phyloP scores from a whole-genome alignment of 805 yeast species.

The Metschnikowia similis region DNA sequence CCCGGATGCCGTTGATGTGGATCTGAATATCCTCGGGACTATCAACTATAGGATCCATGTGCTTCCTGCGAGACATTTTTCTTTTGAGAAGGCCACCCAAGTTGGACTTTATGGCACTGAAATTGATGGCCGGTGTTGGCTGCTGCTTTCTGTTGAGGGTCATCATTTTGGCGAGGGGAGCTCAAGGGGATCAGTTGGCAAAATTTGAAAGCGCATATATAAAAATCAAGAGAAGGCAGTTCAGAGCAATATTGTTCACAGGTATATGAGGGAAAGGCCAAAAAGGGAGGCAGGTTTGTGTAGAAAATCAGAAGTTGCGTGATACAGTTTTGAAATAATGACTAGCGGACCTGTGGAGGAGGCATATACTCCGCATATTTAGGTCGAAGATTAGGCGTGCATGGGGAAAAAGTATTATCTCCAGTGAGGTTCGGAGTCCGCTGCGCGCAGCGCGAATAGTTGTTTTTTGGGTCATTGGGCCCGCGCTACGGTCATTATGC shows the following conservation, averaged over 20 bases:
- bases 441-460: conserved; percentile 2
- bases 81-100: conserved; percentile 17
- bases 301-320: neutral
- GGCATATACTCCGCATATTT: conserved; percentile 4
- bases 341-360: neutral
- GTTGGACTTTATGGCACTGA: conserved; percentile 10
- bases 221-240: neutral
- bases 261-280: neutral
- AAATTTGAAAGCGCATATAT: neutral
- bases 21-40: conserved; percentile 6
- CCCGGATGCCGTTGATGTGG: neutral
- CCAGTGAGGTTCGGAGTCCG: neutral
- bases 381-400: conserved; percentile 2
- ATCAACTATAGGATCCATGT: conserved; percentile 11
- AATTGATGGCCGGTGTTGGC: conserved; percentile 6
- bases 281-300: neutral
- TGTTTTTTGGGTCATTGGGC: conserved; percentile 3
- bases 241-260: neutral
- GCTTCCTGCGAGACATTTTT: conserved; percentile 16
- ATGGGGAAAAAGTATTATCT: conserved; percentile 1
- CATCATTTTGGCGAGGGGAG: conserved; percentile 10
- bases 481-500: conserved; percentile 1
- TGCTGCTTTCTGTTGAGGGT: conserved; percentile 15
- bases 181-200: neutral
- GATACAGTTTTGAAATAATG: neutral